Evolutionary conservation across 352 stramenopile genomes (phyloP).

Genomic region (Phytopythium oedochilum): DNA sequence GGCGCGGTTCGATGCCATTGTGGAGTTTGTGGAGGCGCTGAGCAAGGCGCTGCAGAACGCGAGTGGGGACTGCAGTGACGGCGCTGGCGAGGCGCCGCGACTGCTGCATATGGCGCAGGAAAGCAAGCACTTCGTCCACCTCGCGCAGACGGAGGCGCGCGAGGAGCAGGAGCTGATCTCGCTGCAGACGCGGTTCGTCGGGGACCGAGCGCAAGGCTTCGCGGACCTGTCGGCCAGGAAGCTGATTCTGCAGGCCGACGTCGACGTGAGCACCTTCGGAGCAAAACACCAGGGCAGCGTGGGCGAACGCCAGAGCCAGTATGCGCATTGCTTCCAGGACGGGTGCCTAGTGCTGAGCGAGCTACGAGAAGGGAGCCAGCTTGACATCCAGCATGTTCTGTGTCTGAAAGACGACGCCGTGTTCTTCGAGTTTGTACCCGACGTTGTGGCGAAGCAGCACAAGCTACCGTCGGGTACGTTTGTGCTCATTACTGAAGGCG

Average conservation of each 20-base stretch:
- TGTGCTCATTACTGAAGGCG: constrained; percentile 20
- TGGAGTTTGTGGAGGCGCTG: constrained; percentile 29
- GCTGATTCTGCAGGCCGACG: constrained; percentile 26
- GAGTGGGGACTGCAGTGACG: background rate
- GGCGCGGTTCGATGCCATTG: constrained; percentile 21
- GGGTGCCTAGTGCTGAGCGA: constrained; percentile 27
- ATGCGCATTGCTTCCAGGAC: constrained; percentile 33
- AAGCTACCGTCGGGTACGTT: constrained; percentile 6
- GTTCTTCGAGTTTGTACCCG: constrained; percentile 33
- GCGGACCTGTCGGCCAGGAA: constrained; percentile 24
- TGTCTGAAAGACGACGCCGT: constrained; percentile 35
- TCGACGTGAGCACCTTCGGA: constrained; percentile 7
- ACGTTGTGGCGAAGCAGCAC: constrained; percentile 13
- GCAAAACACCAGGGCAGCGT: background rate
- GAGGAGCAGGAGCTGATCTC: constrained; percentile 27
- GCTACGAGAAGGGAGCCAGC: constrained; percentile 7
- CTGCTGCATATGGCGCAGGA: constrained; percentile 25
- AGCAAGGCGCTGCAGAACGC: constrained; percentile 15
- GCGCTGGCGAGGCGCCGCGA: constrained; percentile 14
- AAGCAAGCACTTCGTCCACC: constrained; percentile 24
- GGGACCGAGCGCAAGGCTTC: constrained; percentile 14
- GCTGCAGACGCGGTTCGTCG: constrained; percentile 22
- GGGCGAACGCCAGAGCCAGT: constrained; percentile 6
- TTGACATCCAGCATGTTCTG: constrained; percentile 15
- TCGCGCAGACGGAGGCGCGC: constrained; percentile 16